Percentiles rank a stretch among this genome's conserved stretches.
These are phyloP conservation scores for Mortierella sp. DNA, from an alignment of 371 early-diverging fungal genomes.

Conservation along the genomic window DNA sequence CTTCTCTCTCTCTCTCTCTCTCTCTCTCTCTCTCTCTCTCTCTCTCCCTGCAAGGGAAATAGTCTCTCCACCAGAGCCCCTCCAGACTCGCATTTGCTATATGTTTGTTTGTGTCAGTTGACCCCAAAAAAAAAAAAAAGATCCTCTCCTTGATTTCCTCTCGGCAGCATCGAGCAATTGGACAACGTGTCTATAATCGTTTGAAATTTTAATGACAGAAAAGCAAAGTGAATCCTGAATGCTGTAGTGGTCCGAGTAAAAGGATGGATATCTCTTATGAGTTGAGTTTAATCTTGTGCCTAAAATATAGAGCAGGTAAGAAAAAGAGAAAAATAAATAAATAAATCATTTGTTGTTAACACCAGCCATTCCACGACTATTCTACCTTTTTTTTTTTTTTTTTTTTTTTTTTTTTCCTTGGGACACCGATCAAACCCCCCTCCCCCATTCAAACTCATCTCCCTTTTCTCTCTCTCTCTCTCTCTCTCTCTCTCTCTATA, in stretches of 20 bases:
- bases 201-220: background rate
- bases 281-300: constrained; percentile 54
- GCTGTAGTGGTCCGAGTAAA: background rate
- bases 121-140: background rate
- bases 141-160: too few relatives aligned
- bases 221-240: background rate
- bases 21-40: background rate
- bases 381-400: constrained; percentile 7
- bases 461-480: background rate
- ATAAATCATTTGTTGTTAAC: too few relatives aligned
- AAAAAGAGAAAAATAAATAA: background rate
- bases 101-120: too few relatives aligned
- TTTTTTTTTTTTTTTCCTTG: background rate
- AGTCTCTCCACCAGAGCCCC: background rate
- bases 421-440: background rate
- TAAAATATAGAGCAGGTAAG: background rate
- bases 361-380: too few relatives aligned
- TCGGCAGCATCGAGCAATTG: background rate
- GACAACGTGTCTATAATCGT: background rate
- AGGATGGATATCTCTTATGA: constrained; percentile 14
- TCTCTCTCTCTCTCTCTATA: background rate
- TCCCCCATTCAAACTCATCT: background rate
- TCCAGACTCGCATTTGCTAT: background rate
- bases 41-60: background rate
- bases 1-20: too few relatives aligned